Conservation (phyloP, 139 green algal species). For the Chlorella sp. region DNA sequence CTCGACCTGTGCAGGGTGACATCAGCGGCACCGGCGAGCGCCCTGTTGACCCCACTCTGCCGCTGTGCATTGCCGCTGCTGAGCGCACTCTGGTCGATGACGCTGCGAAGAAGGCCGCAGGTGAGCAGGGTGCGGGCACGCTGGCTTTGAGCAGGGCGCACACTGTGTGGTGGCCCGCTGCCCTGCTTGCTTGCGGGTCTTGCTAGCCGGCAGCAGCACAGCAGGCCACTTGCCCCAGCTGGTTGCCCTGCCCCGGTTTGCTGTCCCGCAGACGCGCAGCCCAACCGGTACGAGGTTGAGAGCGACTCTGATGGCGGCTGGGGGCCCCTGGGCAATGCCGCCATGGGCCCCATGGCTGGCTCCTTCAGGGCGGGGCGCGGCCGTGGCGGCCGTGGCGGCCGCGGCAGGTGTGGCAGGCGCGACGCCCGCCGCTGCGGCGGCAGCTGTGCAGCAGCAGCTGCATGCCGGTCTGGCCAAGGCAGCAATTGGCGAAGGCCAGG, state of each 20-base stretch:
- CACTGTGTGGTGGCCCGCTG: neutral
- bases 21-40: conserved; percentile 24
- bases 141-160: neutral
- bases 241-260: too few relatives aligned
- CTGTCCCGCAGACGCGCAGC: neutral
- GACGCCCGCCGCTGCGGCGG: conserved; percentile 26
- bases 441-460: conserved; percentile 13
- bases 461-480: conserved; percentile 6
- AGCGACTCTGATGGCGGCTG: conserved; percentile 82
- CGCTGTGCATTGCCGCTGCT: conserved; percentile 62
- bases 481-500: conserved; percentile 6
- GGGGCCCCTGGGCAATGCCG: conserved; percentile 19
- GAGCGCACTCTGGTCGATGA: conserved; percentile 46
- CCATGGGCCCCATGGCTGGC: neutral
- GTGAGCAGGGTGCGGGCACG: neutral
- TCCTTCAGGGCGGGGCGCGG: conserved; percentile 11
- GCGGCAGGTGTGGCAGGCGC: conserved; percentile 19
- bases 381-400: conserved; percentile 31
- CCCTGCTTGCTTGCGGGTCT: neutral
- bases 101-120: neutral
- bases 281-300: conserved; percentile 19
- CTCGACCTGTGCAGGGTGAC: conserved; percentile 37
- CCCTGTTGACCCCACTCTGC: conserved; percentile 43
- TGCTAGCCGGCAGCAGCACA: neutral
- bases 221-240: neutral